phyloP scores from a whole-genome alignment of 176 grass and related monocot species.

The Saccharum officinarum region DNA sequence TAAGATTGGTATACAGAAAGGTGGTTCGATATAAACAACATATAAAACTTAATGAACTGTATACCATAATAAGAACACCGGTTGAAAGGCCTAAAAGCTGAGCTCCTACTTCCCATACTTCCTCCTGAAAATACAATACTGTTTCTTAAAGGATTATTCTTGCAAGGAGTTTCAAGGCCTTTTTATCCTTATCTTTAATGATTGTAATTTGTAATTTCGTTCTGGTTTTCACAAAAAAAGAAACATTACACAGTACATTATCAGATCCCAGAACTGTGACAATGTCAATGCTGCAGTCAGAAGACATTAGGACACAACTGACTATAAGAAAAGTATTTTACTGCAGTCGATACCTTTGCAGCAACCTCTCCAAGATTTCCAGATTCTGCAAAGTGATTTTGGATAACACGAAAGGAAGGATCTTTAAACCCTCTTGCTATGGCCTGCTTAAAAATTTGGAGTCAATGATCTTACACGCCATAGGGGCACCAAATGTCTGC shows the following conservation, averaged over 20 bases:
- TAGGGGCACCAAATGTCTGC: background rate
- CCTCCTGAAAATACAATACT: slow-evolving; percentile 61
- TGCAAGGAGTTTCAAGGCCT: background rate
- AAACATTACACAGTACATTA: background rate
- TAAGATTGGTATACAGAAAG: slow-evolving; percentile 15
- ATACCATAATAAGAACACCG: slow-evolving; percentile 81
- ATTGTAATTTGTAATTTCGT: background rate
- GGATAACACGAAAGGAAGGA: slow-evolving; percentile 86
- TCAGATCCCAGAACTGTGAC: background rate
- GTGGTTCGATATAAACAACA: slow-evolving; percentile 12
- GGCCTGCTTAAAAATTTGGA: slow-evolving; percentile 60
- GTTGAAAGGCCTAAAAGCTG: slow-evolving; percentile 71
- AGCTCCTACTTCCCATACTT: slow-evolving; percentile 99
- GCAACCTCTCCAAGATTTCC: slow-evolving; percentile 93
- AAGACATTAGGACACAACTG: background rate
- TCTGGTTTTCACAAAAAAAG: background rate
- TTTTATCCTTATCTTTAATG: background rate
- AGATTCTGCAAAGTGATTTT: slow-evolving; percentile 88
- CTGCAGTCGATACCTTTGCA: slow-evolving; percentile 66
- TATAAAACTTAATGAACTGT: slow-evolving; percentile 25
- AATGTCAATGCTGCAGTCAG: background rate
- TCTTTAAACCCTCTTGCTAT: slow-evolving; percentile 87
- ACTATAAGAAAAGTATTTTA: slow-evolving; percentile 7
- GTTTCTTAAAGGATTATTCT: background rate
- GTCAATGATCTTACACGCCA: slow-evolving; percentile 33